Base-by-base conservation (phyloP, 1,284 basidiomycete species). In the Golubevia pallescens region DNA sequence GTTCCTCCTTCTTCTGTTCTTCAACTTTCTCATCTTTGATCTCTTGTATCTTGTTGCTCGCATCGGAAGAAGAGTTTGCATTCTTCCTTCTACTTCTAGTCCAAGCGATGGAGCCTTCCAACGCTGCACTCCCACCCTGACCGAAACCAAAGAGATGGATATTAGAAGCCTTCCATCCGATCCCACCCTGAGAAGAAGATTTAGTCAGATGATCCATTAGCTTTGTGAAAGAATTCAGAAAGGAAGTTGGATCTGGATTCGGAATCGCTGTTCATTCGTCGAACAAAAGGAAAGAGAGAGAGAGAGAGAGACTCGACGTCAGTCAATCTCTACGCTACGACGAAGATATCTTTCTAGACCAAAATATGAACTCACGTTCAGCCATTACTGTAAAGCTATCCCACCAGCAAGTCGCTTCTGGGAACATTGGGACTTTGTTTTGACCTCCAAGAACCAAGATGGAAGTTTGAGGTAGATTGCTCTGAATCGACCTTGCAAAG, bases 141-240 rank as follows among this genome's bases (percentile, higher is more conserved):
- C 70, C 78, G 24, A 74, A 80, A 0, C 78, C 78, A 28, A 80
- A 74, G 0, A 77, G 19, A 58, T 80, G 75, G 0, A 80, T 66
- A 0, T 57, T 28, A 3, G 20, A 28, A 1, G 67, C 1, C 0
- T n/a, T 24, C 78, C 78, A 80, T 3, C 70, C 73, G 51, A 74
- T 78, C 0, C 68, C 70, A 8, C 56, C 48, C 1, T 69, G 7
- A 0, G 42, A 23, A 1, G 2, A 2, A 1, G 65, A 3, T 3
- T 48, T 24, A 13, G 60, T 56, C 13, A 80, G 62, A 55, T 78
- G 71, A 19, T 52, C 48, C 10, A 77, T 51, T 2, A 74, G 52
- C 1, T 13, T 38, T 0, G 24, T 5, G 2, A 80, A 1, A 0
- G 34, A 19, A 1, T 10, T 21, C 3, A 77, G 68, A 0, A 69